Evolutionary conservation across 1,139 yeast genomes (phyloP), one percentile per base, ranked within the genome.

Genomic region (Ogataea hybrid): DNA sequence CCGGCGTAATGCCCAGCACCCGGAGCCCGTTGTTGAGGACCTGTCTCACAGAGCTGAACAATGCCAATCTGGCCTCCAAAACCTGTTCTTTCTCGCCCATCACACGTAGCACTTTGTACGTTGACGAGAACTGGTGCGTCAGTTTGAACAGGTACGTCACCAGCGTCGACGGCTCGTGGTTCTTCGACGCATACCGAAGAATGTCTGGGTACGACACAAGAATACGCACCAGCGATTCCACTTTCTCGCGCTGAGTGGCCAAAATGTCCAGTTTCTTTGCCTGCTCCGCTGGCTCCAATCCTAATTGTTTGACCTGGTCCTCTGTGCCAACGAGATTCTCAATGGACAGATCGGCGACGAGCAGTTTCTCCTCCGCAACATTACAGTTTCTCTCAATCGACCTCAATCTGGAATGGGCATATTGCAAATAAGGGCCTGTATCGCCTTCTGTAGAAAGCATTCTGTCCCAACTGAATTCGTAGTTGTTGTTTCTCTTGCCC

Each of bases 391-490:
- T 85, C 69, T 88, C 92, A 59, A 92, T 90, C 3, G 97, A 90
- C 69, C 94, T 80, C 64, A 92, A 80, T 69, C 99, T 87, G 32
- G 98, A 89, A 69, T 92, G 99, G 37, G 99, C 98, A 62, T 92
- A 92, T 70, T 92, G 98, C 66, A 92, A 77, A 71, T 94, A 92
- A 49, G 99, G 98, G 63, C 99, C 99, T 48, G 99, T 92, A 68
- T 92, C 99, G 68, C 99, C 99, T 74, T 92, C 99, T 56, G 94
- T 90, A 6, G 97, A 88, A 39, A 87, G 77, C 97, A 92, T 92
- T 73, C 99, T 86, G 59, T 86, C 90, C 99, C 98, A 92, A 68
- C 88, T 87, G 70, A 94, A 94, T 58, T 84, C 89, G 70, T 94
- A 94, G 70, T 92, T 90, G 73, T 92, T 89, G 67, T 90, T 79